Conservation (phyloP, 163 green algal genomes). For the Scenedesmus sp. region DNA sequence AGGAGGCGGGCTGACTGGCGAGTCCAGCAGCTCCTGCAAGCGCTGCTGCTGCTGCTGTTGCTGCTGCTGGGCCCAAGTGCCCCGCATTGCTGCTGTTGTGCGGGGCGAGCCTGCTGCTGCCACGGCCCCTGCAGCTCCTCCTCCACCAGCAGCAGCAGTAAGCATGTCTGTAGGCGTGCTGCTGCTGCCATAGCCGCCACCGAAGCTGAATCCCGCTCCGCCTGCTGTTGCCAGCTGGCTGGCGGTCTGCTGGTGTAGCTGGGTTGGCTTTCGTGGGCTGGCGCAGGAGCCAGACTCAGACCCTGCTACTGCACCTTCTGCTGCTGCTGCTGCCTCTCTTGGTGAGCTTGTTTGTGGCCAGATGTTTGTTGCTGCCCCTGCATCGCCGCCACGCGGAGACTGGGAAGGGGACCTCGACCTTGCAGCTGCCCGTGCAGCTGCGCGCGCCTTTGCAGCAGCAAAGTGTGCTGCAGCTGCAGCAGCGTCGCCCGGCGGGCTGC, state of each 20-base stretch:
- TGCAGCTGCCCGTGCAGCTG: background rate
- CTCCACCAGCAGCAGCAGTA: background rate
- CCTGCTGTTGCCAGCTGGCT: slow-evolving; percentile 18
- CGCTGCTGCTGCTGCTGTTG: background rate
- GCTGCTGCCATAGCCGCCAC: background rate
- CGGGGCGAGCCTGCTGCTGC: slow-evolving; percentile 21
- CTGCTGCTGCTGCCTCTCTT: background rate
- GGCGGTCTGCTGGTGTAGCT: background rate
- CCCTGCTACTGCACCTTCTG: background rate
- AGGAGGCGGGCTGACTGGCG: background rate
- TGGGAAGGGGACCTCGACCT: background rate
- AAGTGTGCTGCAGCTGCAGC: background rate
- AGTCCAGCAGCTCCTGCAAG: background rate
- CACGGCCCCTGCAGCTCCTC: background rate
- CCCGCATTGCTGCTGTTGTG: slow-evolving; percentile 33
- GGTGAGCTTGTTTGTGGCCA: background rate
- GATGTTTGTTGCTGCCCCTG: background rate
- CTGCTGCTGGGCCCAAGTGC: background rate
- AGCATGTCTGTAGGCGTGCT: background rate
- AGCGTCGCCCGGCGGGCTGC: background rate
- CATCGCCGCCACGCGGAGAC: background rate
- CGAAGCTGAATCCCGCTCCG: background rate
- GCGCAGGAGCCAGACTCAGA: slow-evolving; percentile 24
- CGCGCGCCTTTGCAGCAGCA: slow-evolving; percentile 1
- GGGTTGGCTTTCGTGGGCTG: background rate